A percentile compares a stretch with the other conserved stretches of the same genome.
Conservation (phyloP, 805 yeast genomes). For the Candida nitratophila region DNA sequence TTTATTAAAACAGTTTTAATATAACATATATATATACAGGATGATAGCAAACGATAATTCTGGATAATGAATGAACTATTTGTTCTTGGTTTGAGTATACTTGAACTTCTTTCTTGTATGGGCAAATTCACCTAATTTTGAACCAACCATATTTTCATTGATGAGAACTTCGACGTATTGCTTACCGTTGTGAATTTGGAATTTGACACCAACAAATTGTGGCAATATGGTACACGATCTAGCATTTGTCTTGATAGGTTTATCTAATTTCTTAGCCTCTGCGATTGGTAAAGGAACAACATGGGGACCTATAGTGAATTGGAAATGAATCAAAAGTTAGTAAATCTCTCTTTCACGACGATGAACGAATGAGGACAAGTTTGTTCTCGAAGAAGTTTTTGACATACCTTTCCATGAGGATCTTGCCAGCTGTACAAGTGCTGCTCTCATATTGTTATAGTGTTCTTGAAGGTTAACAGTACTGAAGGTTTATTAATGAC, state of each 20-base stretch:
- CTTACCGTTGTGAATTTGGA: constrained; percentile 94
- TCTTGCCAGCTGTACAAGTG: constrained; percentile 36
- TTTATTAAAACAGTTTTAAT: too few species aligned
- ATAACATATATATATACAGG: not conserved
- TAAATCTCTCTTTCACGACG: not conserved
- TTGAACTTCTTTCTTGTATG: constrained; percentile 86
- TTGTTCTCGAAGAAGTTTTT: not conserved
- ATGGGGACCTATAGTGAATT: constrained; percentile 55
- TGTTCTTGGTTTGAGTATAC: constrained; percentile 73
- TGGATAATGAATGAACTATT: constrained; percentile 13
- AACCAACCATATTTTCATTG: constrained; percentile 94
- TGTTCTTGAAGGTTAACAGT: not conserved
- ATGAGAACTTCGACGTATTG: constrained; percentile 85
- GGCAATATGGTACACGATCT: constrained; percentile 92
- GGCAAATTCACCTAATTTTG: constrained; percentile 91
- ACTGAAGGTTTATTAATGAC: not conserved
- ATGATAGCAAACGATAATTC: not conserved
- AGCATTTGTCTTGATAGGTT: constrained; percentile 94
- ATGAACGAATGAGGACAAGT: too few species aligned
- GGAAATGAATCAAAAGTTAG: constrained; percentile 1
- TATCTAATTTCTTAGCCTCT: constrained; percentile 70
- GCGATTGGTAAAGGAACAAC: constrained; percentile 93
- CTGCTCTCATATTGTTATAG: constrained; percentile 27
- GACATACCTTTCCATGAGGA: constrained; percentile 52
- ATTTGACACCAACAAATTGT: constrained; percentile 88